A percentile compares a stretch with the other conserved stretches of the same genome.
Evolutionary conservation across 1,284 basidiomycete species (phyloP).

Genomic region (Ceratobasidium theobromae): DNA sequence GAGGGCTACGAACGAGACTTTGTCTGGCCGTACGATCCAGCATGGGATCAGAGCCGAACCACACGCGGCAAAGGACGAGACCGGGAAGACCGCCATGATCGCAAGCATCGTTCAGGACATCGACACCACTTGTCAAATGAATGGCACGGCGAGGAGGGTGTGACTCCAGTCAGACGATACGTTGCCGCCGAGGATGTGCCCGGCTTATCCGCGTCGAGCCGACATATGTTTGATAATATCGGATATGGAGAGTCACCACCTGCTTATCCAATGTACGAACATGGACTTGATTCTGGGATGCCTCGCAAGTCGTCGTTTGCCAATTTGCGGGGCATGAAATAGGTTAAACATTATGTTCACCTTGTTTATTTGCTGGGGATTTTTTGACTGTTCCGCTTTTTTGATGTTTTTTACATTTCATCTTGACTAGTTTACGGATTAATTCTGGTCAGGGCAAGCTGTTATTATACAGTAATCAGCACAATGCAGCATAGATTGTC

Average conservation of each 20-base stretch:
- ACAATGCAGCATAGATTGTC: slow-evolving; percentile 31
- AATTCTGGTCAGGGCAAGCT: slow-evolving; percentile 9
- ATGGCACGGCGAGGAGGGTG: slow-evolving; percentile 12
- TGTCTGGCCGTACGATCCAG: slow-evolving; percentile 10
- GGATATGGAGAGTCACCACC: slow-evolving; percentile 21
- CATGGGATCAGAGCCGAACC: slow-evolving; percentile 20
- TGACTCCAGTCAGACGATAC: slow-evolving; percentile 8
- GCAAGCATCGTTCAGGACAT: not conserved
- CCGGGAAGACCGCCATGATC: slow-evolving; percentile 6
- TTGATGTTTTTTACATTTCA: not conserved
- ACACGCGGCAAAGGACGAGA: slow-evolving; percentile 22
- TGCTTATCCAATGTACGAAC: slow-evolving; percentile 28
- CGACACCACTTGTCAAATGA: slow-evolving; percentile 10
- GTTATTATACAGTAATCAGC: not conserved
- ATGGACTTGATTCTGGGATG: slow-evolving; percentile 2
- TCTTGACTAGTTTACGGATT: not conserved
- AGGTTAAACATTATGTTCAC: not conserved
- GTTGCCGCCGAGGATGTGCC: slow-evolving; percentile 22
- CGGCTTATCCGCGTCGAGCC: slow-evolving; percentile 19
- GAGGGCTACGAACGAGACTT: slow-evolving; percentile 2
- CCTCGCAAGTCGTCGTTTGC: slow-evolving; percentile 24
- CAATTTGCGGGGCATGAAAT: slow-evolving; percentile 29
- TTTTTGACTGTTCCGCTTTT: not conserved
- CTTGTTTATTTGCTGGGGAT: not conserved
- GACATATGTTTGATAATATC: not conserved